Conservation (phyloP, 148 eudicot species). For the Chenopodium berlandieri region DNA sequence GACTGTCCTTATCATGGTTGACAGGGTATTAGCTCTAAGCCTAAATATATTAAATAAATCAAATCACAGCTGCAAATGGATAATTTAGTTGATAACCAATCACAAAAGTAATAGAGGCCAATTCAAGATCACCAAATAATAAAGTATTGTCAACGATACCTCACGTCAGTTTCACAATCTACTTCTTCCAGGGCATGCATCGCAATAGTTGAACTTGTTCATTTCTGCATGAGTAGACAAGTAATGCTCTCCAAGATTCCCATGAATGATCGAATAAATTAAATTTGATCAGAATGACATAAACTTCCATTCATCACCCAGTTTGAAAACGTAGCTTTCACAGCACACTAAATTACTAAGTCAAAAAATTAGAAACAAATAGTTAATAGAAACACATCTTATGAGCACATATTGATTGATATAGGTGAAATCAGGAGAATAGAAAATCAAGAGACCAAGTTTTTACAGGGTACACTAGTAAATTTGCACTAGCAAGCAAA, state of each 20-base stretch:
- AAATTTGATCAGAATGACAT: too few relatives aligned
- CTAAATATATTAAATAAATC: slow-evolving; percentile 4
- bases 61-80: slow-evolving; percentile 10
- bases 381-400: not conserved
- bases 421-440: not conserved
- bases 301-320: too few relatives aligned
- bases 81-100: not conserved
- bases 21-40: not conserved
- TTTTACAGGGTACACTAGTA: not conserved
- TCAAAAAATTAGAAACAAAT: not conserved
- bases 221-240: not conserved
- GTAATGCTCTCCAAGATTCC: not conserved
- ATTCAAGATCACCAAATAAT: not conserved
- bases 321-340: too few relatives aligned
- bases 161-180: slow-evolving; percentile 10
- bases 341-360: not conserved
- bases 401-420: not conserved
- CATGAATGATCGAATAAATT: slow-evolving; percentile 14
- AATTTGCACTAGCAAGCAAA: slow-evolving; percentile 1
- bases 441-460: not conserved
- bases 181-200: slow-evolving; percentile 11
- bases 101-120: slow-evolving; percentile 15
- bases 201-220: slow-evolving; percentile 2
- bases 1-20: slow-evolving; percentile 6
- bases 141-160: slow-evolving; percentile 17